Evolutionary conservation across 2,329 filamentous ascomycete species (phyloP).

Genomic region (Aphanocladium album): DNA sequence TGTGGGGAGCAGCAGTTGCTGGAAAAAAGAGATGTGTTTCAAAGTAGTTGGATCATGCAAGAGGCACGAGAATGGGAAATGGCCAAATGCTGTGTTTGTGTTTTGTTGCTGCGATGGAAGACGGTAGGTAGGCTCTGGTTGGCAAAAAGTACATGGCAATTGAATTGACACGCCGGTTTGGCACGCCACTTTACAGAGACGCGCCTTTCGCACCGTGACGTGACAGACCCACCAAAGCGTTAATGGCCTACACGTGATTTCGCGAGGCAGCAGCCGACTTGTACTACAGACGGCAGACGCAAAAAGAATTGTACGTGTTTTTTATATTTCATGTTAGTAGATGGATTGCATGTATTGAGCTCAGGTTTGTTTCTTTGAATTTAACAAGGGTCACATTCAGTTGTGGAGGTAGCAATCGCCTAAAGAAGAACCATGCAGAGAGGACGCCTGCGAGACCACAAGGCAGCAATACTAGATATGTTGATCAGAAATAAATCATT

Average conservation of each 20-base stretch:
- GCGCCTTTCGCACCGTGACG: slow-evolving; percentile 13
- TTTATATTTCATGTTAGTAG: no score
- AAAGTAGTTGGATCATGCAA: neutral
- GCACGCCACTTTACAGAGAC: slow-evolving; percentile 10
- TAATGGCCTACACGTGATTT: slow-evolving; percentile 10
- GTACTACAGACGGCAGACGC: neutral
- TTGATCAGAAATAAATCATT: no score
- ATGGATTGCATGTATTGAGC: no score
- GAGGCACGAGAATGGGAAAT: neutral
- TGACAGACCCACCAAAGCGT: slow-evolving; percentile 9
- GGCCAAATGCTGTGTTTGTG: neutral
- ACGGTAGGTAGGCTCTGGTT: neutral
- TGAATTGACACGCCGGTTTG: neutral
- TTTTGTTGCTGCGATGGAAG: neutral
- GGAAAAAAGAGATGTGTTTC: neutral
- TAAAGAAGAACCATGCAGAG: no score
- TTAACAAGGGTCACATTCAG: no score
- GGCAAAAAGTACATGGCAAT: slow-evolving; percentile 8
- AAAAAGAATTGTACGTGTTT: no score
- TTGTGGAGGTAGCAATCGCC: neutral
- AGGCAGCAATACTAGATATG: no score
- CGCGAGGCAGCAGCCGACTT: neutral
- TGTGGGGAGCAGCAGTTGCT: neutral
- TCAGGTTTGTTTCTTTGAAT: no score
- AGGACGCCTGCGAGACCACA: no score